Conservation (phyloP, 129 eudicot species). For the Saposhnikovia divaricata region DNA sequence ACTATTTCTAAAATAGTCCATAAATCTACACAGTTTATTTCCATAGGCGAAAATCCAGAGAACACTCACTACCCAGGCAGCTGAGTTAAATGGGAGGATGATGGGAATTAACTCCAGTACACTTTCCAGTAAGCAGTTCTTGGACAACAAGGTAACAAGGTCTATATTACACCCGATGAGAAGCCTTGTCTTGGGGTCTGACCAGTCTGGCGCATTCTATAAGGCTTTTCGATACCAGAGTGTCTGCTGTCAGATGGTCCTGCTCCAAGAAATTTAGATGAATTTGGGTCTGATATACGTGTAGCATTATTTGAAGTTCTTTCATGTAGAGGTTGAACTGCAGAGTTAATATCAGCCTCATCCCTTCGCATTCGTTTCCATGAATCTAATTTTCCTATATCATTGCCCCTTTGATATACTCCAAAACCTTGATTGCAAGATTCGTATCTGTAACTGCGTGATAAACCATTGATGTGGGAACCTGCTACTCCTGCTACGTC, state of each 20-base stretch:
- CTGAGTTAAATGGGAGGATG: constrained; percentile 7
- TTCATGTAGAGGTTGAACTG: constrained; percentile 33
- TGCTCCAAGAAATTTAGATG: constrained; percentile 82
- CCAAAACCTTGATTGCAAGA: constrained; percentile 33
- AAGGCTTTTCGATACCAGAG: constrained; percentile 44
- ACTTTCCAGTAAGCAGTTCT: background rate
- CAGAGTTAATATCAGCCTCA: constrained; percentile 45
- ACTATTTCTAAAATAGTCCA: background rate
- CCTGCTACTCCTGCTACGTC: constrained; percentile 62
- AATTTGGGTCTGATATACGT: constrained; percentile 38
- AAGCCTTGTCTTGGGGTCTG: constrained; percentile 57
- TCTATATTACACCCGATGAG: constrained; percentile 37
- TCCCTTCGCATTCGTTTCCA: constrained; percentile 75
- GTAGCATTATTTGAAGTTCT: constrained; percentile 36
- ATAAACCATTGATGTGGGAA: constrained; percentile 52
- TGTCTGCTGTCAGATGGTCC: constrained; percentile 61
- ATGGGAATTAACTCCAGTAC: background rate
- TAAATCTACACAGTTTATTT: constrained; percentile 17
- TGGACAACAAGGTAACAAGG: constrained; percentile 1
- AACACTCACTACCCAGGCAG: constrained; percentile 6
- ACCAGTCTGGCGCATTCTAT: constrained; percentile 49
- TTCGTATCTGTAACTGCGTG: constrained; percentile 22
- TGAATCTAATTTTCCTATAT: constrained; percentile 68
- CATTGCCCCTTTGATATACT: constrained; percentile 41
- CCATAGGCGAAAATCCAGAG: constrained; percentile 23